These are phyloP conservation scores for Paecilomyces formosus DNA, from an alignment of 2,329 filamentous ascomycete species.

Conservation along the genomic window DNA sequence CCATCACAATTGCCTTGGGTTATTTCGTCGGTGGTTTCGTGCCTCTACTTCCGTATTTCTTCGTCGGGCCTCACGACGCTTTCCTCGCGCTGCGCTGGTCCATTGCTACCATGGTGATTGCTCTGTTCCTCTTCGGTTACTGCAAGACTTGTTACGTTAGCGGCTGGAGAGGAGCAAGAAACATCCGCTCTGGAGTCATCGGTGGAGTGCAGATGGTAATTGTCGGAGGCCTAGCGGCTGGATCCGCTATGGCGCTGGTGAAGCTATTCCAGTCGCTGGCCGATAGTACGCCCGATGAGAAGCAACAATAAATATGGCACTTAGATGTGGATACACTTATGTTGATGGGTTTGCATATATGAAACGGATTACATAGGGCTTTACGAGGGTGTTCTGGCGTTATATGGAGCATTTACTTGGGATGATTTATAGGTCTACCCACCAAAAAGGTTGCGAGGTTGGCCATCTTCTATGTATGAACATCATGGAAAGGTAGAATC, in stretches of 20 bases:
- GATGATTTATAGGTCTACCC: not conserved
- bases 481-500: too few relatives aligned
- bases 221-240: constrained; percentile 32
- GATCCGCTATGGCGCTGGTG: constrained; percentile 33
- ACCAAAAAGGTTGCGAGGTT: not conserved
- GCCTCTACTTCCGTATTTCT: constrained; percentile 49
- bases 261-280: constrained; percentile 30
- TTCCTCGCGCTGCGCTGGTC: constrained; percentile 62
- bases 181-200: constrained; percentile 24
- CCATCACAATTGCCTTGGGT: constrained; percentile 31
- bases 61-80: constrained; percentile 68
- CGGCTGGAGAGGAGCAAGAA: constrained; percentile 27
- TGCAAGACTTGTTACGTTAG: constrained; percentile 38
- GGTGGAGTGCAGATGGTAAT: constrained; percentile 33
- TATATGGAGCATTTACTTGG: not conserved
- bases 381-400: not conserved
- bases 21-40: constrained; percentile 39
- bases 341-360: not conserved
- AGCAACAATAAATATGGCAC: not conserved
- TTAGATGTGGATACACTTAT: not conserved
- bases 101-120: constrained; percentile 45
- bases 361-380: not conserved
- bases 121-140: constrained; percentile 46
- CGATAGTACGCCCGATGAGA: constrained; percentile 5
- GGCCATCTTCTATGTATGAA: too few relatives aligned